Evolutionary conservation across 305 asterid species (phyloP), one percentile per base, ranked within the genome.

Genomic region (Plantago coronopus): DNA sequence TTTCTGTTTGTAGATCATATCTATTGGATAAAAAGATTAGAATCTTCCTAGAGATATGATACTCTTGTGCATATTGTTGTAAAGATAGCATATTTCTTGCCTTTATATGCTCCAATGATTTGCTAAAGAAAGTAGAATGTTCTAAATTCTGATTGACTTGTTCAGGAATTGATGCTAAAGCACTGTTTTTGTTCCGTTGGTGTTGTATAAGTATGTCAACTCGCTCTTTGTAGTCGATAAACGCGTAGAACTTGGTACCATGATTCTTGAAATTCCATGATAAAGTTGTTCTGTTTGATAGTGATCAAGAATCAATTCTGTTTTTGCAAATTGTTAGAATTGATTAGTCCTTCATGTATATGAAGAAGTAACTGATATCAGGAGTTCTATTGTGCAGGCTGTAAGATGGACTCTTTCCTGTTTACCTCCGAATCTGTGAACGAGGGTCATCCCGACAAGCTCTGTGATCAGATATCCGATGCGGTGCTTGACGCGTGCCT

Each of bases 391-490:
- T 29, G 38, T 66, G 66, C 57, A 70, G 79, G 37, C 48, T 48
- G 48, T 40, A 34, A 64, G 53, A 75, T 75, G 80, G 80, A 75
- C 5, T 67, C 77, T 59, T 75, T 75, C 80, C 16, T 75, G 57
- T 75, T 75, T 63, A 75, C 80, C 62, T 75, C 80, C 0, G 80
- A 75, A 50, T 71, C 77, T 6, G 80, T 75, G 62, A 75, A 75
- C 50, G 80, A 75, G 72, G 80, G 80, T 3, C 80, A 75, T 69
- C 80, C 80, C 11, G 80, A 75, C 80, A 75, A 75, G 72, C 80
- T 75, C 54, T 75, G 80, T 15, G 80, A 75, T 18, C 80, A 75
- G 70, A 74, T 74, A 11, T 74, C 79, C 0, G 79, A 74, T 29
- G 79, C 79, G 0, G 79, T 74, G 1, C 71, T 75, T 4, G 80